Base-by-base conservation (phyloP, 495 filamentous ascomycete species). In the Penicillium roqueforti region DNA sequence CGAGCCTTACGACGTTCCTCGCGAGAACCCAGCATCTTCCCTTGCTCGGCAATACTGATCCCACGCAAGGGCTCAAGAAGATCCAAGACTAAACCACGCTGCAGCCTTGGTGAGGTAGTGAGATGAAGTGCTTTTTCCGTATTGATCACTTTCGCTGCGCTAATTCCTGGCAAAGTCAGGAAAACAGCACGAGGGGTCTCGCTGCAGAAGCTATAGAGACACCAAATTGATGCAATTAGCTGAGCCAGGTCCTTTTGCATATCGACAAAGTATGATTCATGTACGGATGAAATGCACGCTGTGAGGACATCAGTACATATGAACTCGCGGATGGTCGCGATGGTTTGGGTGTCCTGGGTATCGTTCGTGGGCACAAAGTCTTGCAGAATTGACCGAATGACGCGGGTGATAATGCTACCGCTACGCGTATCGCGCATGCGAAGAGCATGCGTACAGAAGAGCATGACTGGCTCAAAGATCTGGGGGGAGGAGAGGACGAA, bases 251-350 rank as follows among this genome's bases (percentile, higher is more conserved):
- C 93, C 68, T 91, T 95, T 62, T 99, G 93, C 62, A 92, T 82
- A 53, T 99, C 93, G 37, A 96, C 92, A 60, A 97, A 97, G 65
- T 97, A 97, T 1, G 90, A 83, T 51, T 97, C 93, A 68, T 97
- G 86, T 28, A 99, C 80, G 13, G 88, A 92, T 19, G 89, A 87
- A 68, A 95, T 88, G 55, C 85, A 88, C 0, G 87, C 84, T 72
- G 86, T 87, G 20, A 95, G 77, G 4, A 92, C 89, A 55, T 95
- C 89, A 25, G 81, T 86, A 53, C 79, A 87, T 60, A 97, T 91
- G 60, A 93, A 99, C 63, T 97, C 91, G 56, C 91, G 87, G 52
- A 97, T 92, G 29, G 84, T 85, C 2, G 80, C 63, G 1, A 80
- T 80, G 4, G 87, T 81, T 6, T 75, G 75, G 32, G 66, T 73